phyloP scores from a whole-genome alignment of 768 basidiomycete genomes.

The Boletellus emodensis region DNA sequence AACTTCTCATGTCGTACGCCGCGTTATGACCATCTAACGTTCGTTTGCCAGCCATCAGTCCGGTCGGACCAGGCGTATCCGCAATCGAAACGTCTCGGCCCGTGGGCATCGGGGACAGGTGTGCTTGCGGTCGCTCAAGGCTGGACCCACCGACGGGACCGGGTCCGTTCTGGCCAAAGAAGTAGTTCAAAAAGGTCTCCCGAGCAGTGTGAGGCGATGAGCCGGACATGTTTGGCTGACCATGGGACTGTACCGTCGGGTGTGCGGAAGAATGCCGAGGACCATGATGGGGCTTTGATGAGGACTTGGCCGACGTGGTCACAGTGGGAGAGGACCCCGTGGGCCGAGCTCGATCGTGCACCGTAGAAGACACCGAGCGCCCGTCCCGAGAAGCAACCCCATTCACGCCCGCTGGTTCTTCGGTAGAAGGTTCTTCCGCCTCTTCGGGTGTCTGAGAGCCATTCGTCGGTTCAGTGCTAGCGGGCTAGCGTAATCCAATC shows the following conservation, averaged over 20 bases:
- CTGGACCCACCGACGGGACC: conserved; percentile 63
- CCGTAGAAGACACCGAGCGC: conserved; percentile 73
- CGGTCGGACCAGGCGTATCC: conserved; percentile 49
- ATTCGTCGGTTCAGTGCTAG: conserved; percentile 59
- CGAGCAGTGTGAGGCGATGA: conserved; percentile 56
- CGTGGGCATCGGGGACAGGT: conserved; percentile 39
- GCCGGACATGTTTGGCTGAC: conserved; percentile 32
- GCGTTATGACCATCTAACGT: conserved; percentile 73
- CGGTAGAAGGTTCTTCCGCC: conserved; percentile 61
- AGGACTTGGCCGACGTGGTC: conserved; percentile 23
- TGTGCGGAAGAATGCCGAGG: conserved; percentile 32
- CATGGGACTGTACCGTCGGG: conserved; percentile 31
- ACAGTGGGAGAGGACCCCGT: conserved; percentile 34
- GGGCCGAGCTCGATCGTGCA: conserved; percentile 70
- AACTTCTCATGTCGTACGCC: conserved; percentile 97
- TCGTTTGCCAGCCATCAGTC: conserved; percentile 64
- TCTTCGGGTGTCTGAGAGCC: conserved; percentile 50
- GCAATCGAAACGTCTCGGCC: conserved; percentile 63
- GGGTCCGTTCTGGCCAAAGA: conserved; percentile 89
- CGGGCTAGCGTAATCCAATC: conserved; percentile 41
- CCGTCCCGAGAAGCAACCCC: conserved; percentile 49
- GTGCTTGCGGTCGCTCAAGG: conserved; percentile 36
- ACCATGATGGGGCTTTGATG: conserved; percentile 28
- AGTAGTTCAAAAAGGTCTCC: conserved; percentile 95
- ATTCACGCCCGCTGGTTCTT: conserved; percentile 52